Base-by-base conservation (phyloP, 352 stramenopile species). In the Salisapilia sapeloensis region DNA sequence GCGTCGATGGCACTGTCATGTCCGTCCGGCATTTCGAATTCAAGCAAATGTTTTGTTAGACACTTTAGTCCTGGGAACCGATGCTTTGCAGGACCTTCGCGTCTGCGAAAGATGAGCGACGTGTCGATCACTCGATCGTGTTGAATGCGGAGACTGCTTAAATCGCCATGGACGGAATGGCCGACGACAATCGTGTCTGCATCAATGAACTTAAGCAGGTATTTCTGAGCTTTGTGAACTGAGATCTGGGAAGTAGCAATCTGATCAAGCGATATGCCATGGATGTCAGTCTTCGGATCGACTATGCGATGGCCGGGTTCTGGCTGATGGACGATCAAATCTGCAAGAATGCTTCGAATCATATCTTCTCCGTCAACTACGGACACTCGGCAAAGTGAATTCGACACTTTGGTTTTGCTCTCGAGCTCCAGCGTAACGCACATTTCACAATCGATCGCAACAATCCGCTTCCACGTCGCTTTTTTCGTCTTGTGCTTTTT, bases 381-480 rank as follows among this genome's bases (percentile, higher is more conserved):
- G n/a, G 75, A 85, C 3, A 91, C 72, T 21, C 75, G 72, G 23
- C 61, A 77, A n/a, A 91, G 34, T 16, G 75, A 59, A 29, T 71
- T 80, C 25, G 60, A 57, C 14, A 59, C 60, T 29, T 48, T 47
- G 14, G 21, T 27, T 2, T 38, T 37, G 4, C 19, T 44, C 18
- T 25, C 19, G 10, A 63, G 28, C 6, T 53, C 8, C 34, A 41
- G 45, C 9, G 61, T 86, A 12, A 86, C 62, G 39, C 75, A 91
- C 75, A 91, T 91, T 32, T 91, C 75, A 40, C 75, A 91, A 59
- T 91, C 75, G 18, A 91, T 18, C 15, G 75, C 75, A 13, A 87
- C 51, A 29, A 89, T 65, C 42, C 72, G 67, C 13, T 81, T 48
- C 12, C 67, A 50, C 24, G 56, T 60, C 19, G 55, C 36, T 33